Percentiles rank a stretch among this genome's conserved stretches.
phyloP scores from a whole-genome alignment of 805 yeast genomes.

The Sugiyamaella marilandica region DNA sequence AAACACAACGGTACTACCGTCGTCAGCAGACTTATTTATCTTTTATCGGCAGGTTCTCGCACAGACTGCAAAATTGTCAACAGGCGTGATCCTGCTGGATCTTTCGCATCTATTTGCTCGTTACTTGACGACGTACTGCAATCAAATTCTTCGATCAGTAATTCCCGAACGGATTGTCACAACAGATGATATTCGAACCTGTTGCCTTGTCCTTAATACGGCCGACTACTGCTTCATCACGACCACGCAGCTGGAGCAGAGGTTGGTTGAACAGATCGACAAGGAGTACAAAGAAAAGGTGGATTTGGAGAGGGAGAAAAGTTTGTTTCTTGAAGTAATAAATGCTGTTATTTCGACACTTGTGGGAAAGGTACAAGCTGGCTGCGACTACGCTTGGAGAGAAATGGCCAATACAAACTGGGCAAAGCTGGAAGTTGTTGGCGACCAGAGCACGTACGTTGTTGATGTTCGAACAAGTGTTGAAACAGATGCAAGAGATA shows the following conservation, averaged over 20 bases:
- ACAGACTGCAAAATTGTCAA: slow-evolving; percentile 59
- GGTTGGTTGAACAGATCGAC: slow-evolving; percentile 42
- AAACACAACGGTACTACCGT: slow-evolving; percentile 62
- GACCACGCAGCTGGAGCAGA: slow-evolving; percentile 68
- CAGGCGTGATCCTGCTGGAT: slow-evolving; percentile 40
- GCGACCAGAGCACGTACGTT: slow-evolving; percentile 69
- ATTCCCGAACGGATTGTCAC: slow-evolving; percentile 44
- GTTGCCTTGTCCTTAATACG: slow-evolving; percentile 75
- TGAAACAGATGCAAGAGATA: slow-evolving; percentile 42
- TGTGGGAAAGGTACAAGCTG: slow-evolving; percentile 53
- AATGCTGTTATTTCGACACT: slow-evolving; percentile 53
- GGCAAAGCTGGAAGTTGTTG: slow-evolving; percentile 57
- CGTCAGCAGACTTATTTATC: slow-evolving; percentile 83
- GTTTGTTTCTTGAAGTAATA: slow-evolving; percentile 53
- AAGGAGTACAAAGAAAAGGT: slow-evolving; percentile 40
- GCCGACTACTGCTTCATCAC: slow-evolving; percentile 86
- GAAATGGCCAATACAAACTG: slow-evolving; percentile 77
- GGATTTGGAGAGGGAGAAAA: slow-evolving; percentile 52
- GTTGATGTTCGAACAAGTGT: slow-evolving; percentile 47
- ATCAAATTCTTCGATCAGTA: slow-evolving; percentile 45
- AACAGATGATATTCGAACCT: slow-evolving; percentile 56
- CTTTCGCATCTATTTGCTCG: slow-evolving; percentile 58
- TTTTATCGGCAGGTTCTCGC: slow-evolving; percentile 65
- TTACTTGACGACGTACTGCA: slow-evolving; percentile 58
- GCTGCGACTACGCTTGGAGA: slow-evolving; percentile 70